Conservation (phyloP, 2,329 filamentous ascomycete genomes). For the Fusarium proliferatum region DNA sequence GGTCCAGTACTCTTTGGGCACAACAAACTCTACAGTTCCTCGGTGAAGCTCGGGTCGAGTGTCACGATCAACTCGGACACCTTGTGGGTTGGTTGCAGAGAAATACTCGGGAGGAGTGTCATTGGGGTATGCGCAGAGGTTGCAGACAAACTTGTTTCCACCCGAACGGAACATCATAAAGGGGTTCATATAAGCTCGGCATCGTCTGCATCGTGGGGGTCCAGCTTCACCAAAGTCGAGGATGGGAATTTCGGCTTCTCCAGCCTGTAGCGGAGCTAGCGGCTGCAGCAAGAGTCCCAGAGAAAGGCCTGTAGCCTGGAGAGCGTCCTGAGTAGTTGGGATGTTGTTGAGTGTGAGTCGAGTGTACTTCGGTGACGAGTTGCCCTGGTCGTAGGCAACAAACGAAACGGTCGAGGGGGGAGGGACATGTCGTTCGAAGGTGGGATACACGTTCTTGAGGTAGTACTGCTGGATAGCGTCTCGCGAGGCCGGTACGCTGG, state of each 20-base stretch:
- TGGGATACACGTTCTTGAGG: constrained; percentile 88
- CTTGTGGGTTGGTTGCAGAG: constrained; percentile 86
- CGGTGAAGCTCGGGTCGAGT: constrained; percentile 89
- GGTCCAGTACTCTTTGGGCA: constrained; percentile 99
- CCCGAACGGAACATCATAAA: constrained; percentile 98
- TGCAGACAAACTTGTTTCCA: constrained; percentile 97
- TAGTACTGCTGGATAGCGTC: constrained; percentile 87
- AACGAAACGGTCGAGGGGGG: constrained; percentile 90
- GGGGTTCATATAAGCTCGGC: constrained; percentile 96
- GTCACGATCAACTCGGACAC: constrained; percentile 86
- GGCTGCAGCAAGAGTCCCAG: constrained; percentile 91
- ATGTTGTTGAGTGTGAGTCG: constrained; percentile 95
- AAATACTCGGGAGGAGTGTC: constrained; percentile 95
- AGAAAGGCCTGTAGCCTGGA: constrained; percentile 83
- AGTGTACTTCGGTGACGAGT: constrained; percentile 93
- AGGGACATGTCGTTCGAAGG: constrained; percentile 92
- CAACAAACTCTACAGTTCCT: constrained; percentile 94
- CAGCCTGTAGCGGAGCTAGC: constrained; percentile 82
- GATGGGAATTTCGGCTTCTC: constrained; percentile 88
- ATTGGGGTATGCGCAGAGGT: constrained; percentile 97
- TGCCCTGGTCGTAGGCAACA: constrained; percentile 95
- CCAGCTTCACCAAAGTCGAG: constrained; percentile 94
- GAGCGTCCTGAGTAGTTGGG: constrained; percentile 81
- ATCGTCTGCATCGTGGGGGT: constrained; percentile 90
- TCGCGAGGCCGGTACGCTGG: constrained; percentile 87